Percentiles rank a stretch among this genome's conserved stretches.
phyloP scores from a whole-genome alignment of 1,284 basidiomycete genomes.

The Waitea zeae region DNA sequence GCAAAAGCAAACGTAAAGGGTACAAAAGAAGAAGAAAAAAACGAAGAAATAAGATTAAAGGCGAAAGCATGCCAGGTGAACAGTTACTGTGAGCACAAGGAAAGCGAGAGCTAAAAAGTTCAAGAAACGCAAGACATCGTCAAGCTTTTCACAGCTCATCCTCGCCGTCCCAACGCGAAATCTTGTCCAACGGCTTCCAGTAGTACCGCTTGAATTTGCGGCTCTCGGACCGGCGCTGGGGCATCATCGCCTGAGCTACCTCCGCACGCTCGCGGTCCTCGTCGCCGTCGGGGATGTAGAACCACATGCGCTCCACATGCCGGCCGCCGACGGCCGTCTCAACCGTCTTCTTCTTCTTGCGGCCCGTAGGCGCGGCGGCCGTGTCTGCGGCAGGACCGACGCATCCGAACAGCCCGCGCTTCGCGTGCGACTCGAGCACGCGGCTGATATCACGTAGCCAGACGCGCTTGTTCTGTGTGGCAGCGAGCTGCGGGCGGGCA shows the following conservation, averaged over 20 bases:
- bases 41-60: too few relatives aligned
- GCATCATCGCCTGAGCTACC: conserved; percentile 52
- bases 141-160: conserved; percentile 24
- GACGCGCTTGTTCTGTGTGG: conserved; percentile 18
- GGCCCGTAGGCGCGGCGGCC: conserved; percentile 2
- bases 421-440: conserved; percentile 32
- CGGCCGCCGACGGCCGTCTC: conserved; percentile 18
- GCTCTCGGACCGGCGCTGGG: conserved; percentile 53
- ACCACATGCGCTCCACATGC: conserved; percentile 50
- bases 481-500: conserved; percentile 31
- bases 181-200: conserved; percentile 46
- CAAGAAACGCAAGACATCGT: too few relatives aligned
- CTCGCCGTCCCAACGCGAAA: conserved; percentile 45
- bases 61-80: too few relatives aligned
- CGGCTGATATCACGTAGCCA: conserved; percentile 30
- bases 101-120: too few relatives aligned
- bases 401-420: conserved; percentile 41
- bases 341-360: conserved; percentile 22
- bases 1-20: too few relatives aligned
- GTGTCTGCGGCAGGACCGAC: background rate
- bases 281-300: conserved; percentile 57
- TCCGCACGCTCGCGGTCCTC: conserved; percentile 48
- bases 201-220: conserved; percentile 74
- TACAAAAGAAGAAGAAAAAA: too few relatives aligned
- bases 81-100: too few relatives aligned